Percentiles rank a stretch among this genome's conserved stretches.
phyloP scores from a whole-genome alignment of 345 rosid species.

The Rhodamnia rubescens region DNA sequence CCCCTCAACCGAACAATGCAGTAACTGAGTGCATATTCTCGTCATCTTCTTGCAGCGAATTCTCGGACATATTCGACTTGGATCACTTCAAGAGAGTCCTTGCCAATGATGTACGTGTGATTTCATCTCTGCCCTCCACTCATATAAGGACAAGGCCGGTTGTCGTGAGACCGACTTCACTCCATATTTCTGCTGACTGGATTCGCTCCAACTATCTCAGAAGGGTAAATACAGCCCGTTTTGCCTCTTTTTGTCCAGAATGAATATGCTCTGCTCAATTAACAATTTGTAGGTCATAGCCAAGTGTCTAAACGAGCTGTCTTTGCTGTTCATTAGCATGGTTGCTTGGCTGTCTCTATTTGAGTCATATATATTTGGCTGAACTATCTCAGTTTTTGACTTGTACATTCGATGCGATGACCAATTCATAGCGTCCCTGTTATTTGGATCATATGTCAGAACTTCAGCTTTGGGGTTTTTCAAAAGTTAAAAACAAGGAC shows the following conservation, averaged over 20 bases:
- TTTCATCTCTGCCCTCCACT: slow-evolving; percentile 69
- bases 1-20: background rate
- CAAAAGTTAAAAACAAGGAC: background rate
- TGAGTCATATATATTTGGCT: background rate
- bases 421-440: background rate
- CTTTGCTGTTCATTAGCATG: background rate
- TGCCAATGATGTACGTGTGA: slow-evolving; percentile 63
- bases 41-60: slow-evolving; percentile 56
- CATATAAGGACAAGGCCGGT: slow-evolving; percentile 81
- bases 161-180: slow-evolving; percentile 66
- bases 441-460: background rate
- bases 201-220: slow-evolving; percentile 76
- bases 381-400: background rate
- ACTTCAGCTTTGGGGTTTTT: background rate
- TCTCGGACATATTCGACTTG: slow-evolving; percentile 87
- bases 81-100: slow-evolving; percentile 78
- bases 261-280: background rate
- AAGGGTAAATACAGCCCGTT: slow-evolving; percentile 31
- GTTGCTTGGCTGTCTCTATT: background rate
- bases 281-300: background rate
- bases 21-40: background rate
- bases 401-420: background rate
- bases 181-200: slow-evolving; percentile 82
- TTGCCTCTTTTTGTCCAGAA: background rate
- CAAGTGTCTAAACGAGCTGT: background rate